Conservation (phyloP, 2,329 filamentous ascomycete genomes). For the Madurella fahalii region DNA sequence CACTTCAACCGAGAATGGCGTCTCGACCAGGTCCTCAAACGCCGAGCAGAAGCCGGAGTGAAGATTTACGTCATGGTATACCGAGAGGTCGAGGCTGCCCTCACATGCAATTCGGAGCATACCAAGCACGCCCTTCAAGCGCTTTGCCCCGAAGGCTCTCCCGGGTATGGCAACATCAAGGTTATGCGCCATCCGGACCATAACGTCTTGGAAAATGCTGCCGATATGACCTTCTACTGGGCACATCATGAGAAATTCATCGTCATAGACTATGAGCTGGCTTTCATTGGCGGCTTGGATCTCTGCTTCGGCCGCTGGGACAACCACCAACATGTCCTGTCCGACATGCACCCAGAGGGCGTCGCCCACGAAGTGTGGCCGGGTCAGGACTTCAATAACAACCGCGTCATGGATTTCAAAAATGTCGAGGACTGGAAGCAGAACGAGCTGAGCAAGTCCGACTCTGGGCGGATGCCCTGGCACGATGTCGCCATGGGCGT, state of each 20-base stretch:
- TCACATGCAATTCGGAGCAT: slow-evolving; percentile 90
- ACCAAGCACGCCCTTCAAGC: slow-evolving; percentile 81
- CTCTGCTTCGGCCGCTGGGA: slow-evolving; percentile 97
- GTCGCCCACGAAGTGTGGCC: slow-evolving; percentile 84
- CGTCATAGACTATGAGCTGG: slow-evolving; percentile 84
- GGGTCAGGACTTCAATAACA: slow-evolving; percentile 98
- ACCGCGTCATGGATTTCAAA: slow-evolving; percentile 92
- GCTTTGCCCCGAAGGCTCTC: slow-evolving; percentile 75
- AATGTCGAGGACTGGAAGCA: slow-evolving; percentile 87
- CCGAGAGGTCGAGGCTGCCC: slow-evolving; percentile 74
- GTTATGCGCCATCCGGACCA: slow-evolving; percentile 92
- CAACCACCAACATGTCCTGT: slow-evolving; percentile 73
- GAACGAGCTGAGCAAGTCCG: slow-evolving; percentile 86
- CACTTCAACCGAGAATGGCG: slow-evolving; percentile 80
- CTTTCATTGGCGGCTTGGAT: slow-evolving; percentile 92
- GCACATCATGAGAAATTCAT: slow-evolving; percentile 98
- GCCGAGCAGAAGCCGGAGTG: slow-evolving; percentile 84
- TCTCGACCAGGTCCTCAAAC: slow-evolving; percentile 80
- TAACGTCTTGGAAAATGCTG: slow-evolving; percentile 87
- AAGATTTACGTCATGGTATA: slow-evolving; percentile 94
- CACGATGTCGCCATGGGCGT: slow-evolving; percentile 92
- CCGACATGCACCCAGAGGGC: slow-evolving; percentile 83
- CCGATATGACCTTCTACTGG: slow-evolving; percentile 97
- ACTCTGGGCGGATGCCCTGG: slow-evolving; percentile 96
- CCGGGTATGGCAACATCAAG: slow-evolving; percentile 82